These are phyloP conservation scores for Trypanosoma mega DNA, from an alignment of 208 protist species.

Conservation along the genomic window DNA sequence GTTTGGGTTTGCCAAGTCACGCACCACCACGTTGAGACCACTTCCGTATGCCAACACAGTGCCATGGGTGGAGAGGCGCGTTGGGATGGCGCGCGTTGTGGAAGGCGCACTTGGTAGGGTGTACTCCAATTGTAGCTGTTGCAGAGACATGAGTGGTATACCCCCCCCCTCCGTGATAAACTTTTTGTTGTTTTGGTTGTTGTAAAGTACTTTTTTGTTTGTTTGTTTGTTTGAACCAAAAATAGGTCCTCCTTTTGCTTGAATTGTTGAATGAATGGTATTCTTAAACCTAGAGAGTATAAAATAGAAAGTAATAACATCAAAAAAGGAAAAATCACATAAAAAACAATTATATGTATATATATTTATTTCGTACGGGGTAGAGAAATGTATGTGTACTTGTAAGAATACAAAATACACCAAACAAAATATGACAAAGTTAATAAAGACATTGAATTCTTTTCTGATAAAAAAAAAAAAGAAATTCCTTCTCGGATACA, in stretches of 20 bases:
- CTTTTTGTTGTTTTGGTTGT: background rate
- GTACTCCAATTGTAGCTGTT: constrained; percentile 20
- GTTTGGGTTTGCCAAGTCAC: constrained; percentile 1
- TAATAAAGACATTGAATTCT: constrained; percentile 17
- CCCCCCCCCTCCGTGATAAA: too few relatives aligned
- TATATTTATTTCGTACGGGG: too few relatives aligned
- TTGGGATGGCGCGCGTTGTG: constrained; percentile 33
- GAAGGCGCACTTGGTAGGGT: constrained; percentile 35
- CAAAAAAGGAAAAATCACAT: too few relatives aligned
- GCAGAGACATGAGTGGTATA: constrained; percentile 24
- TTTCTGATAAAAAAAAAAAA: constrained; percentile 2
- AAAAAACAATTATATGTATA: too few relatives aligned
- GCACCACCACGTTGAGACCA: constrained; percentile 39
- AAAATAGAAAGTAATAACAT: too few relatives aligned
- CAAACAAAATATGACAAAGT: constrained; percentile 19
- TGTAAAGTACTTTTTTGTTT: constrained; percentile 10
- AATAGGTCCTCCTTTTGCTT: background rate
- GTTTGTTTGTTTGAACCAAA: background rate
- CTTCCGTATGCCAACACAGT: constrained; percentile 41
- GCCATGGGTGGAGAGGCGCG: constrained; percentile 22
- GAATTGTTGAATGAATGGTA: too few relatives aligned
- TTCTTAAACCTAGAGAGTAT: too few relatives aligned
- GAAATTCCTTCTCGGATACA: background rate
- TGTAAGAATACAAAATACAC: constrained; percentile 6
- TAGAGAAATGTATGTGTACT: too few relatives aligned